Evolutionary conservation across 2,329 filamentous ascomycete genomes (phyloP).

Genomic region (Claviceps sp.): DNA sequence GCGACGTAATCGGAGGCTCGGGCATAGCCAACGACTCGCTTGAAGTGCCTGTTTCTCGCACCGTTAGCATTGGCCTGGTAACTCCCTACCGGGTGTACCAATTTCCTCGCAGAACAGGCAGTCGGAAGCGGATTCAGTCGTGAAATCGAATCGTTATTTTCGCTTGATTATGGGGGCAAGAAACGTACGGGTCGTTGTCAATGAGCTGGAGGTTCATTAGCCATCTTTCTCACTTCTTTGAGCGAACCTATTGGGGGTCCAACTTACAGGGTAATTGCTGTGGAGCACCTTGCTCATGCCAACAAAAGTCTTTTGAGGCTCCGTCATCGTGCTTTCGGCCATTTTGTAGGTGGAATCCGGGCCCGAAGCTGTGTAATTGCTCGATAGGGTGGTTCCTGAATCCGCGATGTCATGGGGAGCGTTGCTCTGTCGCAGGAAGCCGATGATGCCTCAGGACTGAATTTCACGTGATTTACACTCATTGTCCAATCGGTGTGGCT

Average conservation of each 20-base stretch:
- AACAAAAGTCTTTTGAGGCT: conserved; percentile 21
- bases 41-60: conserved; percentile 57
- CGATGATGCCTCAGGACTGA: conserved; percentile 17
- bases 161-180: not conserved
- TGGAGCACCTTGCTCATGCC: conserved; percentile 57
- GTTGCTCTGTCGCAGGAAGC: conserved; percentile 6
- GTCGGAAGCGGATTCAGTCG: too few species aligned
- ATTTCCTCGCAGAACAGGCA: too few species aligned
- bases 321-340: conserved; percentile 26
- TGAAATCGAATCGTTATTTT: too few species aligned
- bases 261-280: conserved; percentile 75
- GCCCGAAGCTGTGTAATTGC: conserved; percentile 14
- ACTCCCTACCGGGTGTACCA: too few species aligned
- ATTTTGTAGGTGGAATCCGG: conserved; percentile 18
- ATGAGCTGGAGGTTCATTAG: conserved; percentile 58
- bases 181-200: conserved; percentile 85
- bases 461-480: conserved; percentile 16
- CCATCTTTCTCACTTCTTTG: conserved; percentile 1
- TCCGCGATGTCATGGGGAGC: conserved; percentile 10
- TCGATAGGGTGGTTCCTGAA: not conserved
- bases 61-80: conserved; percentile 13
- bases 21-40: conserved; percentile 78
- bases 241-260: conserved; percentile 11
- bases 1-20: conserved; percentile 69
- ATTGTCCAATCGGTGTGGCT: not conserved